These are phyloP conservation scores for Dichotomocladium elegans DNA, from an alignment of 371 early-diverging fungal species.

Conservation along the genomic window DNA sequence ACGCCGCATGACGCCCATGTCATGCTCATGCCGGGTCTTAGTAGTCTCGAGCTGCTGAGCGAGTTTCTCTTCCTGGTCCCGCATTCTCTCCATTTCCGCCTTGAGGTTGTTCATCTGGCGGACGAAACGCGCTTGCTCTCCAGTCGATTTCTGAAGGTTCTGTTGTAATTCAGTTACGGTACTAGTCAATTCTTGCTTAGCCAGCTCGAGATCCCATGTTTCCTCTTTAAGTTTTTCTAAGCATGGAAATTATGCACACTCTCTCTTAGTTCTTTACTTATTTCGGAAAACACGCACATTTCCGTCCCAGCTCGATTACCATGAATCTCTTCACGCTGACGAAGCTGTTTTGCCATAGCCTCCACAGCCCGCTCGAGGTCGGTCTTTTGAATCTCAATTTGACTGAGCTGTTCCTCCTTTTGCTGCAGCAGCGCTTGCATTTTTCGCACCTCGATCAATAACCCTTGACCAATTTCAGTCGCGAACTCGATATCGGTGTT, in stretches of 20 bases:
- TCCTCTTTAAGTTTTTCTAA: conserved; percentile 58
- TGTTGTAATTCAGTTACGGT: conserved; percentile 53
- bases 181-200: conserved; percentile 53
- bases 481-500: conserved; percentile 56
- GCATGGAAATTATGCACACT: neutral
- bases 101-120: conserved; percentile 51
- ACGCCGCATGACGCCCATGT: conserved; percentile 55
- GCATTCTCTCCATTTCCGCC: conserved; percentile 61
- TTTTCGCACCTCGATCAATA: conserved; percentile 47
- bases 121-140: conserved; percentile 49
- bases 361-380: conserved; percentile 60
- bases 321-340: conserved; percentile 54
- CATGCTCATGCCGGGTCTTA: conserved; percentile 66
- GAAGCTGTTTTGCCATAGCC: conserved; percentile 45
- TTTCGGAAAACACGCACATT: neutral
- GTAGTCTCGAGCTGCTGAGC: conserved; percentile 44
- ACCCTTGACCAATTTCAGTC: conserved; percentile 49
- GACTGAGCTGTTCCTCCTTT: conserved; percentile 61
- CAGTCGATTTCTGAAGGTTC: conserved; percentile 40
- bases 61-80: conserved; percentile 62
- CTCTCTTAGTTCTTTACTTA: neutral
- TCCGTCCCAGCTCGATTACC: conserved; percentile 22
- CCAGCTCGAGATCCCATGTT: conserved; percentile 58
- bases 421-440: conserved; percentile 47
- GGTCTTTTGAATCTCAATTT: conserved; percentile 53